Evolutionary conservation across 257 asterid genomes (phyloP).

Genomic region (Cinchona pubescens): DNA sequence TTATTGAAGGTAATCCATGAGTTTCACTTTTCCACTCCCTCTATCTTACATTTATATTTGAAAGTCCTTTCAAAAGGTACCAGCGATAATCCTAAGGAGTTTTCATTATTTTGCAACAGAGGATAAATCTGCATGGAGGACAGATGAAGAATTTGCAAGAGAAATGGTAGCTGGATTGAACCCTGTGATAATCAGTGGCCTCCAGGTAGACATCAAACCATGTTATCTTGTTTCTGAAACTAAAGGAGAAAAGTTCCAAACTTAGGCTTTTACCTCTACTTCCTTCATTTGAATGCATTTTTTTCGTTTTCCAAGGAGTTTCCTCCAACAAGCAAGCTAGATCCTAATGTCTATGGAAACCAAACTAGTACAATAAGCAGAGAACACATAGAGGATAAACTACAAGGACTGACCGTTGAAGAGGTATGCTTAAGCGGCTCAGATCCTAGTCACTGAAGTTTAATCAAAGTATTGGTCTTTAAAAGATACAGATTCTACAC

Average conservation of each 20-base stretch:
- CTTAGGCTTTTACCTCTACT: not conserved
- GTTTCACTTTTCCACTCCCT: not conserved
- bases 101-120: constrained; percentile 34
- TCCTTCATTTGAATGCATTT: not conserved
- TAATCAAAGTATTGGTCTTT: not conserved
- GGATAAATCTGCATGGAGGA: constrained; percentile 62
- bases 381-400: constrained; percentile 40
- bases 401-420: constrained; percentile 48
- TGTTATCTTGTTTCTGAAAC: not conserved
- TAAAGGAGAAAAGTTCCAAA: not conserved
- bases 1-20: constrained; percentile 48
- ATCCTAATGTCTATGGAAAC: constrained; percentile 51
- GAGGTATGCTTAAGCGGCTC: constrained; percentile 35
- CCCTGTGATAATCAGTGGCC: constrained; percentile 62
- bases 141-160: constrained; percentile 75
- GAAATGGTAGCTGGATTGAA: constrained; percentile 78
- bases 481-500: not conserved
- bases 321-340: constrained; percentile 62
- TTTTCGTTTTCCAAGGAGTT: constrained; percentile 42
- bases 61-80: not conserved
- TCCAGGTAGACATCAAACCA: constrained; percentile 38
- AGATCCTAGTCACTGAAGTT: not conserved
- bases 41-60: not conserved
- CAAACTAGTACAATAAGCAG: constrained; percentile 55
- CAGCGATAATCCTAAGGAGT: not conserved